Evolutionary conservation across 169 alveolate genomes (phyloP), one percentile per base, ranked within the genome.

Genomic region (Eimeria necatrix): DNA sequence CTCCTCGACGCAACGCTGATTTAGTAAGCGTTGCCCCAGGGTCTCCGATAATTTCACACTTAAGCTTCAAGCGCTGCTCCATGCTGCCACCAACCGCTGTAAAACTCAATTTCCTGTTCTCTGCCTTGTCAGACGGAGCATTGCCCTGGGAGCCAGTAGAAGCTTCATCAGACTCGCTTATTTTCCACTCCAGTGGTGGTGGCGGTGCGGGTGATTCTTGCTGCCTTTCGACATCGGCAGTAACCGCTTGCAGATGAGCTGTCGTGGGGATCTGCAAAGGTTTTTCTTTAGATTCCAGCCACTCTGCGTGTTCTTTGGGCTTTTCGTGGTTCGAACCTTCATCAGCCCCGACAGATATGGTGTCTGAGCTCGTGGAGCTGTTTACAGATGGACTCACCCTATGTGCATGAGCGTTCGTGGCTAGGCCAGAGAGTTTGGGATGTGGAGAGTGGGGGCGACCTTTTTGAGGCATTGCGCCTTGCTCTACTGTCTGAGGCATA

Each of bases 11-110:
- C 64, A 49, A 2, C 12, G 61, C 86, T 76, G 86, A 76, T 12
- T 49, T 76, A 48, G 86, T n/a, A 76, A 4, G 41, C 26, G 4
- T 81, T 49, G 20, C 3, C 41, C 20, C 46, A 9, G 76, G 64
- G 49, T 85, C 81, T 59, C 76, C 92, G 80, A 85, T 59, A 5
- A 85, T 78, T 53, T 85, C 92, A n/a, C 92, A 85, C 61, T 46
- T 85, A 26, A 85, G 81, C 26, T 85, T 76, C 80, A 85, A 22
- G 24, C 92, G 92, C 81, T 85, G 92, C 70, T 85, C 80, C 59
- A 59, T 5, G 52, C 92, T 85, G 20, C 92, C 92, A 4, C 92
- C 92, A 16, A 85, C 81, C 46, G 80, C 80, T 18, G 80, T 85
- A 78, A 85, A 85, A 10, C 70, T 70, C 81, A 85, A 12, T 59